These are phyloP conservation scores for Populus deltoides DNA, from an alignment of 345 rosid genomes.

Conservation along the genomic window DNA sequence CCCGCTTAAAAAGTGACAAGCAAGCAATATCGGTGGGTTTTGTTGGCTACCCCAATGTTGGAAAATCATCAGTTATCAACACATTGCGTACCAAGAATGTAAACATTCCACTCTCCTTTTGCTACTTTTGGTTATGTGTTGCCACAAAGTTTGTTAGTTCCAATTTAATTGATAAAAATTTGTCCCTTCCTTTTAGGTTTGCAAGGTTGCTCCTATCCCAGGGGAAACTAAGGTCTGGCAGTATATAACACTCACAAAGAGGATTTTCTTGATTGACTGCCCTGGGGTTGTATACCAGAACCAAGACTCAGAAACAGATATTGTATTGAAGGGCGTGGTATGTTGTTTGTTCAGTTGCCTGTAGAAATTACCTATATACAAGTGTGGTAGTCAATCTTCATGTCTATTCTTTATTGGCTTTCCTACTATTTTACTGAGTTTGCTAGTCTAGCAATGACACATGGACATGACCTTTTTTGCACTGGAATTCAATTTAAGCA, in stretches of 20 bases:
- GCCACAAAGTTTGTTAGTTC: not conserved
- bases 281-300: constrained; percentile 97
- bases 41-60: constrained; percentile 96
- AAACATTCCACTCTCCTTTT: constrained; percentile 6
- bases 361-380: not conserved
- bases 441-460: no score
- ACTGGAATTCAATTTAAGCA: no score
- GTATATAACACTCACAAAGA: constrained; percentile 87
- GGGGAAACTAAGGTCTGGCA: constrained; percentile 99
- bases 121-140: not conserved
- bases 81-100: constrained; percentile 92
- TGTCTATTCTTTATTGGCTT: not conserved
- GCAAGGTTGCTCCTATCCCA: constrained; percentile 98
- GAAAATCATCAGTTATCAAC: constrained; percentile 94
- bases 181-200: constrained; percentile 47
- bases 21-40: constrained; percentile 96
- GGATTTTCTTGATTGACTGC: constrained; percentile 91
- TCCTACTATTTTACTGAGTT: not conserved
- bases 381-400: not conserved
- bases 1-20: constrained; percentile 88
- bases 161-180: not conserved
- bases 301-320: constrained; percentile 82
- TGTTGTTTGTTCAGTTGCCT: constrained; percentile 17
- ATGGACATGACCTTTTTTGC: no score
- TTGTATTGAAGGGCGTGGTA: constrained; percentile 97